Percentiles rank a stretch among this genome's conserved stretches.
Evolutionary conservation across 192 early-diverging fungal genomes (phyloP).

Genomic region (Rhizoclosmatium globosum): DNA sequence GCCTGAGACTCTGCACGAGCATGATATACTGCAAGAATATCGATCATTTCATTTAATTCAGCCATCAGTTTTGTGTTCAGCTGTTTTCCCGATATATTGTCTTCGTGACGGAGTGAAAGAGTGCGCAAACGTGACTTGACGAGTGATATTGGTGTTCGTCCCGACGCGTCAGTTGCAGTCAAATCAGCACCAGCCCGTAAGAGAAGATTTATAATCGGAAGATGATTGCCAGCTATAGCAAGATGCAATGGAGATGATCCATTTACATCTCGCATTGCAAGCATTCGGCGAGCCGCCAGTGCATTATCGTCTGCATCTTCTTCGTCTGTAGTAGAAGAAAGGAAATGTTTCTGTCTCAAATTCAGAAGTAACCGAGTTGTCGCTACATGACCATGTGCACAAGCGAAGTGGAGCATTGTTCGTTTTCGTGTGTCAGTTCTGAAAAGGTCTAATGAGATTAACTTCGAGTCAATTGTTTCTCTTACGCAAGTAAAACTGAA

Average conservation of each 20-base stretch:
- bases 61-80: not conserved
- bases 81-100: not conserved
- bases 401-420: conserved; percentile 85
- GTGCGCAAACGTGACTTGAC: conserved; percentile 5
- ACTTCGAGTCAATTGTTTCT: not conserved
- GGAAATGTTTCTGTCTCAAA: not conserved
- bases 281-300: not conserved
- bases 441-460: not conserved
- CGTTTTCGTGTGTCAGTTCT: conserved; percentile 57
- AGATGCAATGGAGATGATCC: conserved; percentile 53
- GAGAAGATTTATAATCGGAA: conserved; percentile 39
- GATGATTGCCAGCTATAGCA: conserved; percentile 43
- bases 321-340: not conserved
- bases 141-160: conserved; percentile 27
- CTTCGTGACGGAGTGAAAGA: not conserved
- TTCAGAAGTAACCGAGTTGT: conserved; percentile 68
- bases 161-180: not conserved
- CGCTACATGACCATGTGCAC: conserved; percentile 73
- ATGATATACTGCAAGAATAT: conserved; percentile 5
- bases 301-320: not conserved
- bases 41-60: conserved; percentile 28
- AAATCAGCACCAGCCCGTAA: conserved; percentile 41
- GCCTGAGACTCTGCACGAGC: not conserved
- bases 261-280: conserved; percentile 44
- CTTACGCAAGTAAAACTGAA: too few relatives aligned